Evolutionary conservation across 2,329 filamentous ascomycete genomes (phyloP).

Genomic region (Fusarium sp.): DNA sequence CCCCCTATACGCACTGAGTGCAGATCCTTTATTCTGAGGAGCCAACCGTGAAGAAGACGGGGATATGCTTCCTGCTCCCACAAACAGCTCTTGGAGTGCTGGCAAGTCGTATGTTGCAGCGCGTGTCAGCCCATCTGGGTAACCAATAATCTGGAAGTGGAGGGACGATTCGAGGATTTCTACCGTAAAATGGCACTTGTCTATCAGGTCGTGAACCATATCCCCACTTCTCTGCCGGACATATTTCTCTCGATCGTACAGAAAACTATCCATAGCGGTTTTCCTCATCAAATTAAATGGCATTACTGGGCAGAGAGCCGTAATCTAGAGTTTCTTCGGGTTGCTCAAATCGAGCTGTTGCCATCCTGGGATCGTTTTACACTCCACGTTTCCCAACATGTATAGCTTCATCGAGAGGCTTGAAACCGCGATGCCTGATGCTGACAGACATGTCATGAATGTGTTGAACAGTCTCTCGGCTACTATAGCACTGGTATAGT

Average conservation of each 20-base stretch:
- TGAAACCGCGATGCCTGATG: neutral
- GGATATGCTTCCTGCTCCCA: rapidly evolving
- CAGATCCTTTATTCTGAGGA: neutral
- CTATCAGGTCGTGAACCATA: neutral
- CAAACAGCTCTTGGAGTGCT: rapidly evolving
- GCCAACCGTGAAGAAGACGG: neutral
- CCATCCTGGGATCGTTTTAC: neutral
- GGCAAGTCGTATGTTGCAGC: neutral
- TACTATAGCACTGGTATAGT: neutral
- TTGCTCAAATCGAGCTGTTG: neutral
- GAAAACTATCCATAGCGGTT: neutral
- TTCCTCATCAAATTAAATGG: neutral
- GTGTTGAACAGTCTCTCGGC: neutral
- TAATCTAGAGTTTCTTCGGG: neutral
- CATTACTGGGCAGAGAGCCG: neutral
- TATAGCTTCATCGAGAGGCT: neutral
- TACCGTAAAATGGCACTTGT: neutral
- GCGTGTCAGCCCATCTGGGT: neutral
- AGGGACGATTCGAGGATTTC: neutral
- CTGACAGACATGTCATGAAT: neutral
- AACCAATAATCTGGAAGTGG: neutral
- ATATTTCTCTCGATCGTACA: rapidly evolving
- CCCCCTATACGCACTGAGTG: neutral
- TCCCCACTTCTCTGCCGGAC: neutral
- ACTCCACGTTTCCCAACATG: neutral